Percentiles rank a stretch among this genome's conserved stretches.
Evolutionary conservation across 2,329 filamentous ascomycete genomes (phyloP).

Genomic region (Alternaria tenuissima): DNA sequence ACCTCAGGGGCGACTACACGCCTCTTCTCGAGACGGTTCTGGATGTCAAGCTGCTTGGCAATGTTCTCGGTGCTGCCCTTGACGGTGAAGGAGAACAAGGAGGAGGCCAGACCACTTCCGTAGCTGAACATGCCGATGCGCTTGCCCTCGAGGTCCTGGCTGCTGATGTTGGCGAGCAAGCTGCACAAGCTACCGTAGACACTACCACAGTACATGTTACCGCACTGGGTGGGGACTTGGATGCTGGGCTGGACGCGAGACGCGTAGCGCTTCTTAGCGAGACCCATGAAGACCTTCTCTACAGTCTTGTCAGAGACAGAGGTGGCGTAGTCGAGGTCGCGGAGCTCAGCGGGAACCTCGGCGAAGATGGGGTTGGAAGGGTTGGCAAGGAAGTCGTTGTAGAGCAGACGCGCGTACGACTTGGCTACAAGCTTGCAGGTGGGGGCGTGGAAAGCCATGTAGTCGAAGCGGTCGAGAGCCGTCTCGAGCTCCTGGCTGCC

Average conservation of each 20-base stretch:
- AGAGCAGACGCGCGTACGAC: constrained; percentile 61
- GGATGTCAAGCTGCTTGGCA: constrained; percentile 57
- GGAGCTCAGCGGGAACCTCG: constrained; percentile 59
- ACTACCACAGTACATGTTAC: constrained; percentile 64
- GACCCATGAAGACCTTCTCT: constrained; percentile 62
- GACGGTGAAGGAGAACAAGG: constrained; percentile 60
- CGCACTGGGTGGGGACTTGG: constrained; percentile 61
- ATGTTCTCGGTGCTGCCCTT: constrained; percentile 58
- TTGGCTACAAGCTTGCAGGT: constrained; percentile 65
- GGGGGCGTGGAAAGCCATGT: constrained; percentile 64
- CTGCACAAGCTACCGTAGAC: constrained; percentile 61
- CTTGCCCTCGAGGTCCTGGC: constrained; percentile 58
- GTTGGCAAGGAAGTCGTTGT: constrained; percentile 61
- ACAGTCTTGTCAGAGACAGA: constrained; percentile 61
- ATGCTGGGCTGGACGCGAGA: constrained; percentile 60
- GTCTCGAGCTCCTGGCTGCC: constrained; percentile 53
- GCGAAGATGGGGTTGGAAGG: constrained; percentile 59
- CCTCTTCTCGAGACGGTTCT: constrained; percentile 56
- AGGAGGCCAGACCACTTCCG: constrained; percentile 61
- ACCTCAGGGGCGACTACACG: constrained; percentile 57
- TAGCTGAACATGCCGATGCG: constrained; percentile 62
- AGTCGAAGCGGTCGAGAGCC: constrained; percentile 62
- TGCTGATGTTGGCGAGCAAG: constrained; percentile 57
- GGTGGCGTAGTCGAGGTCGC: constrained; percentile 56
- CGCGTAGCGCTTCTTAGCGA: constrained; percentile 62